phyloP scores from a whole-genome alignment of 352 stramenopile genomes.

The Phytophthora sansomeana region DNA sequence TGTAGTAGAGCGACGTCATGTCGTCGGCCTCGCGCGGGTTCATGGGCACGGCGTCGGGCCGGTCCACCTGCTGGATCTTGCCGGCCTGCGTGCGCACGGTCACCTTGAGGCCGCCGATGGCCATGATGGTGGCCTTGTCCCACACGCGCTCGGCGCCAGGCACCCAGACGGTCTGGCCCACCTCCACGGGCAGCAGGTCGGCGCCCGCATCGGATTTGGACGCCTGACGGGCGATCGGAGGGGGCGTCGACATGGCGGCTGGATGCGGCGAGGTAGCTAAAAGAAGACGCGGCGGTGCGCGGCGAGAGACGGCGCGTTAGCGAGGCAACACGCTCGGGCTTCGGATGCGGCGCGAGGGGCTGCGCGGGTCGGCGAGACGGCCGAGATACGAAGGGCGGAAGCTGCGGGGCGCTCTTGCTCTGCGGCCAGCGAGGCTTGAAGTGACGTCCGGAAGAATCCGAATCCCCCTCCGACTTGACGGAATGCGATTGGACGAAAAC shows the following conservation, averaged over 20 bases:
- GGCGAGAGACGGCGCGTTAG: constrained; percentile 2
- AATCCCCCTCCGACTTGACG: constrained; percentile 13
- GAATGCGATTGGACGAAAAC: constrained; percentile 24
- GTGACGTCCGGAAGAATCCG: constrained; percentile 38
- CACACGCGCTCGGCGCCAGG: constrained; percentile 77
- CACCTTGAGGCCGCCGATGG: constrained; percentile 87
- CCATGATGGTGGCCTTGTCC: constrained; percentile 85
- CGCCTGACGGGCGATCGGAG: constrained; percentile 74
- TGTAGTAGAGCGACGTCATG: constrained; percentile 96
- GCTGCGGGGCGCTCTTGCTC: constrained; percentile 15
- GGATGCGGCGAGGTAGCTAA: constrained; percentile 3
- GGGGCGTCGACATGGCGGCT: constrained; percentile 64
- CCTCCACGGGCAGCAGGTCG: constrained; percentile 80
- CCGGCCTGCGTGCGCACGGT: constrained; percentile 84
- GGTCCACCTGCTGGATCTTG: constrained; percentile 90
- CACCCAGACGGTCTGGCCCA: constrained; percentile 81
- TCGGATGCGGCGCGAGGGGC: not conserved
- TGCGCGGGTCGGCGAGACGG: constrained; percentile 1
- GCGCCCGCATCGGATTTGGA: constrained; percentile 68
- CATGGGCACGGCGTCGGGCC: constrained; percentile 67
- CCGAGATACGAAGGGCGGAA: constrained; percentile 4
- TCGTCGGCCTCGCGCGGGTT: constrained; percentile 90
- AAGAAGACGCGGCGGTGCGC: not conserved
- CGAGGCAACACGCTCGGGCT: constrained; percentile 2
- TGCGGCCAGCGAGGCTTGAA: constrained; percentile 45